Evolutionary conservation across 2,329 filamentous ascomycete genomes (phyloP).

Genomic region (Delphinella strobiligena): DNA sequence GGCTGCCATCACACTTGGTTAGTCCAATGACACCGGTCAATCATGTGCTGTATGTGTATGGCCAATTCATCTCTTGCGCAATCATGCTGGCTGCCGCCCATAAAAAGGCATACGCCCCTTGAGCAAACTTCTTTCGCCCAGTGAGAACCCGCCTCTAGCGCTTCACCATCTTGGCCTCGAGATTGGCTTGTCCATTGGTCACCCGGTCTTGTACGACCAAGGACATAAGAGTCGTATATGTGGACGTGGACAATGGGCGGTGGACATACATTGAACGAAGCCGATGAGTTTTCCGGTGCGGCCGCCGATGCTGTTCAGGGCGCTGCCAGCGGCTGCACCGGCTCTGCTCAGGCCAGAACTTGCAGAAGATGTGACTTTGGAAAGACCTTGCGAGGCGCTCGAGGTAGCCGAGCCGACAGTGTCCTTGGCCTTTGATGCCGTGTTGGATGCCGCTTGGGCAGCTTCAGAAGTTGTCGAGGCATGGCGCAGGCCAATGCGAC

Average conservation of each 20-base stretch:
- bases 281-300: slow-evolving; percentile 66
- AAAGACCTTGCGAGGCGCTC: slow-evolving; percentile 74
- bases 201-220: not conserved
- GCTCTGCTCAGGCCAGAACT: slow-evolving; percentile 65
- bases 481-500: slow-evolving; percentile 32
- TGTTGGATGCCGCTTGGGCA: slow-evolving; percentile 26
- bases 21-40: no score
- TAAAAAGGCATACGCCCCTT: no score
- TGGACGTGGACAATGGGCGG: not conserved
- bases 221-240: no score
- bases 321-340: slow-evolving; percentile 52
- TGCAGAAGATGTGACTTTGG: slow-evolving; percentile 67
- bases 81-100: no score
- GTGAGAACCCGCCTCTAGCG: no score
- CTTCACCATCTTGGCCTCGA: no score
- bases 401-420: slow-evolving; percentile 27
- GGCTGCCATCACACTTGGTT: slow-evolving; percentile 49
- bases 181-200: no score
- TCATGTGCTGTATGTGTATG: no score
- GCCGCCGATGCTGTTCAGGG: slow-evolving; percentile 67
- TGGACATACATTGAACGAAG: slow-evolving; percentile 71
- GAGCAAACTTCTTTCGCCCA: no score
- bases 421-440: slow-evolving; percentile 30
- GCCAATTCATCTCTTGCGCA: no score
- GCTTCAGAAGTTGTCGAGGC: slow-evolving; percentile 38